phyloP scores from a whole-genome alignment of 176 grass and related monocot genomes.

The Raddia guianensis region DNA sequence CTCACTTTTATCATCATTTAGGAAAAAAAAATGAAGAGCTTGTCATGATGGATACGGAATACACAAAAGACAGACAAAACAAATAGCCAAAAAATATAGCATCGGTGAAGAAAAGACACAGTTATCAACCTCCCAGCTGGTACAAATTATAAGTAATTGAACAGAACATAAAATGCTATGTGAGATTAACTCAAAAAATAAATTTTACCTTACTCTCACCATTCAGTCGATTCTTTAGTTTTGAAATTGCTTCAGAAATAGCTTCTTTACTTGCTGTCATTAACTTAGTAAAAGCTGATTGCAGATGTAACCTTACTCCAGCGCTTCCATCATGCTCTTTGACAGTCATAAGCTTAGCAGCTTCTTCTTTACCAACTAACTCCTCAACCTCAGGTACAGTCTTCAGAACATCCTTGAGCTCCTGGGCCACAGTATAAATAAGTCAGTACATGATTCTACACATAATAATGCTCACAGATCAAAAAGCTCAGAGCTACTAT shows the following conservation, averaged over 20 bases:
- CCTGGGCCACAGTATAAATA: conserved; percentile 52
- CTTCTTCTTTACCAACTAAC: conserved; percentile 62
- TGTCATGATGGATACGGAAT: not conserved
- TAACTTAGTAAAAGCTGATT: conserved; percentile 77
- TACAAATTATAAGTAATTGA: conserved; percentile 1
- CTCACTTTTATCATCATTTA: not conserved
- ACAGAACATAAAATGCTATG: conserved; percentile 10
- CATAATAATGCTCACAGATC: not conserved
- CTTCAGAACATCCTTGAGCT: conserved; percentile 77
- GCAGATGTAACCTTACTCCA: conserved; percentile 53
- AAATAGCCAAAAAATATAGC: conserved; percentile 1
- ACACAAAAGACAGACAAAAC: not conserved
- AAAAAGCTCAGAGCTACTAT: not conserved
- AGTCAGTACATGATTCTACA: conserved; percentile 4
- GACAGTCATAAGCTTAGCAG: conserved; percentile 46
- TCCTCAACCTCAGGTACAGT: conserved; percentile 76
- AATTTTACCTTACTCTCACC: conserved; percentile 68
- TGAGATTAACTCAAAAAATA: not conserved
- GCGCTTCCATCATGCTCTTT: conserved; percentile 53
- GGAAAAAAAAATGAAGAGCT: conserved; percentile 8
- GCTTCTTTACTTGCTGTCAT: conserved; percentile 67
- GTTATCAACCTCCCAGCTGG: not conserved
- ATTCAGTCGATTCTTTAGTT: conserved; percentile 65
- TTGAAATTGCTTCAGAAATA: conserved; percentile 59
- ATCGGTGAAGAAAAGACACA: not conserved